phyloP scores from a whole-genome alignment of 352 stramenopile genomes.

The Pythium sp. region DNA sequence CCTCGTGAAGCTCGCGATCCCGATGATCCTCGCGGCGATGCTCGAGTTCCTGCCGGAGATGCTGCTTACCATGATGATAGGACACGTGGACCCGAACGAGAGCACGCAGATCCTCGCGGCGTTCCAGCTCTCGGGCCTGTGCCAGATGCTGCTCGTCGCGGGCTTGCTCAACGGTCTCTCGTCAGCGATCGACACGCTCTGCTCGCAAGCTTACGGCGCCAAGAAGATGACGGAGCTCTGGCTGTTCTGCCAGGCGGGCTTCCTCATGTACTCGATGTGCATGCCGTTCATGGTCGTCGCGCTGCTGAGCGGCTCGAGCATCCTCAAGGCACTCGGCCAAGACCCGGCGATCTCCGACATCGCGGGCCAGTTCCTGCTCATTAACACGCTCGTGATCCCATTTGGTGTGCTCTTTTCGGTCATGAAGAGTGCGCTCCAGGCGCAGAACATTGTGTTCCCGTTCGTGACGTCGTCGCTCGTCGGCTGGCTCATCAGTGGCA shows the following conservation, averaged over 20 bases:
- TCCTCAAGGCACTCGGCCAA: neutral
- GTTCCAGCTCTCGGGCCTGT: neutral
- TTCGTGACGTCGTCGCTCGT: neutral
- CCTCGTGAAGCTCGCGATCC: constrained; percentile 15
- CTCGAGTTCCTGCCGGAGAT: neutral
- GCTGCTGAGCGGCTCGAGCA: neutral
- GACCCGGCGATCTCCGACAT: neutral
- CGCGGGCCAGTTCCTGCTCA: neutral
- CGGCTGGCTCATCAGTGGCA: neutral
- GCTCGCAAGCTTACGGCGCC: constrained; percentile 60
- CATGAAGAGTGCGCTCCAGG: neutral
- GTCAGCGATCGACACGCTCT: constrained; percentile 78
- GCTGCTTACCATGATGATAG: neutral
- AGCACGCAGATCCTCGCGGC: neutral
- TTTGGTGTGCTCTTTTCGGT: neutral
- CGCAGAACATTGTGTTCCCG: neutral
- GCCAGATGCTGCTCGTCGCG: neutral
- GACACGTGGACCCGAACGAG: neutral
- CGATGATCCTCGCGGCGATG: neutral
- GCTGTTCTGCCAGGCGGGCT: constrained; percentile 29
- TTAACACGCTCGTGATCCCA: neutral
- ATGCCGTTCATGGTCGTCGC: neutral
- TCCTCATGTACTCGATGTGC: neutral
- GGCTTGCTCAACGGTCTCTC: constrained; percentile 24
- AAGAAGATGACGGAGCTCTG: constrained; percentile 56